These are phyloP conservation scores for Apophysomyces trapeziformis DNA, from an alignment of 371 early-diverging fungal genomes.

Conservation along the genomic window DNA sequence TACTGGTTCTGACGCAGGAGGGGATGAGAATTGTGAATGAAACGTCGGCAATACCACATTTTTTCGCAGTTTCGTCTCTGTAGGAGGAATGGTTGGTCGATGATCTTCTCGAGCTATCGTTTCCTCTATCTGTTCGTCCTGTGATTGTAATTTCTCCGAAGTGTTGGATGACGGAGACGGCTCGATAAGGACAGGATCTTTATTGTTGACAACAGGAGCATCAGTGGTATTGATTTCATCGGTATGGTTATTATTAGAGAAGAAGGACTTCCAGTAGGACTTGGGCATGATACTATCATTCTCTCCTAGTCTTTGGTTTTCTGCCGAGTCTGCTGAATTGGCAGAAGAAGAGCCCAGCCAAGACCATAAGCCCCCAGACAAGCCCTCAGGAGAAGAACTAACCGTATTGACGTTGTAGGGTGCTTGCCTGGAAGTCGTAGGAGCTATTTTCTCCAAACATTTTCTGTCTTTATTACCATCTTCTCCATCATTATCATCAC, in stretches of 20 bases:
- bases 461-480: constrained; percentile 6
- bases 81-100: not conserved
- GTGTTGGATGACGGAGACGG: not conserved
- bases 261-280: constrained; percentile 12
- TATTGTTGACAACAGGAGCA: not conserved
- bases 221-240: not conserved
- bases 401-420: not conserved
- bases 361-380: not conserved
- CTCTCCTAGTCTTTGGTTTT: not conserved
- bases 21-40: constrained; percentile 27
- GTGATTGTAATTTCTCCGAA: not conserved
- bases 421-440: not conserved
- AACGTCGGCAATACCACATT: constrained; percentile 40
- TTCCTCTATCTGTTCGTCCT: constrained; percentile 2
- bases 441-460: not conserved
- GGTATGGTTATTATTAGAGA: not conserved
- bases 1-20: not conserved
- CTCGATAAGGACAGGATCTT: not conserved
- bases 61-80: not conserved
- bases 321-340: not conserved
- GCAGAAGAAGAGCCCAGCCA: not conserved
- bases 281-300: not conserved
- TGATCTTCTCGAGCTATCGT: not conserved
- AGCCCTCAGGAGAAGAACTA: not conserved
- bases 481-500: not conserved